Conservation (phyloP, 768 basidiomycete genomes). For the Cystobasidium onofrii region DNA sequence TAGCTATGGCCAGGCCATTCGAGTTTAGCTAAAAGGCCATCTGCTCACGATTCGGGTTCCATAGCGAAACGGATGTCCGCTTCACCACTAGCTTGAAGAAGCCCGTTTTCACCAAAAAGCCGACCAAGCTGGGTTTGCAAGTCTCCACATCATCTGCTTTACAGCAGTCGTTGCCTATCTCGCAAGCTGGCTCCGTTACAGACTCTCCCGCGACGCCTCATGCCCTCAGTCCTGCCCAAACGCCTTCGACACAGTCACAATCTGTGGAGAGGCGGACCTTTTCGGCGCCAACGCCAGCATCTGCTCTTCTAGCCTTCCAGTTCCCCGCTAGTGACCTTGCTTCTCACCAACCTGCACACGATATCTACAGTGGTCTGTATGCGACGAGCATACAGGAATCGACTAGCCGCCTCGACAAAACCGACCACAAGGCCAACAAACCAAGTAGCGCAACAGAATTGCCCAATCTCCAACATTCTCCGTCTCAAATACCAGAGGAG, state of each 20-base stretch:
- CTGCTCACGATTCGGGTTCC: not conserved
- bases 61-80: constrained; percentile 4
- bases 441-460: no score
- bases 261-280: not conserved
- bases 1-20: no score
- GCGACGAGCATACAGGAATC: no score
- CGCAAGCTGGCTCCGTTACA: not conserved
- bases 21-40: not conserved
- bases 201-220: not conserved
- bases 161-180: not conserved
- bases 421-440: no score
- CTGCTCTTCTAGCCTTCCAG: not conserved
- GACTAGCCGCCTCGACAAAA: no score
- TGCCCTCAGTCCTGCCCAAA: not conserved
- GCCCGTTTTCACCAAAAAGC: constrained; percentile 32
- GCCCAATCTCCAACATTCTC: no score
- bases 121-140: not conserved
- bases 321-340: no score
- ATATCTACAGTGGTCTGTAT: no score
- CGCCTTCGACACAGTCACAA: not conserved
- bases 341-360: no score
- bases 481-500: no score
- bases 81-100: constrained; percentile 31
- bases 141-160: not conserved
- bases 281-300: not conserved